Conservation (phyloP, 768 basidiomycete species). For the Xerocomellus amylosporus region DNA sequence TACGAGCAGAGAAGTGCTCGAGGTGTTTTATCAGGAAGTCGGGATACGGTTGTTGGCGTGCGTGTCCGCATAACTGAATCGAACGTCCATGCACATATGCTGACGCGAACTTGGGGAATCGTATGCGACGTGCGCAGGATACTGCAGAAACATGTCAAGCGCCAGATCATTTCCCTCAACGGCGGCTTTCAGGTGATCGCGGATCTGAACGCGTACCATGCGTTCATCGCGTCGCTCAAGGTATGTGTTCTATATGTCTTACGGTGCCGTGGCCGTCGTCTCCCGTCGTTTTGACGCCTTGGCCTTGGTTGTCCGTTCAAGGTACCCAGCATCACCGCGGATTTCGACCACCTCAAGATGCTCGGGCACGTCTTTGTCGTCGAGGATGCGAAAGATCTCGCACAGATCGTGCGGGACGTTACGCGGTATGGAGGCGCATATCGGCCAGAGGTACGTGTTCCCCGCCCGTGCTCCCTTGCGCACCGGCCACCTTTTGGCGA, state of each 20-base stretch:
- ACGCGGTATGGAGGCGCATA: constrained; percentile 94
- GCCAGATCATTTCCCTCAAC: constrained; percentile 91
- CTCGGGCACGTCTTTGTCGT: constrained; percentile 95
- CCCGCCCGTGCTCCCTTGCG: not conserved
- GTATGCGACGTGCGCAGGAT: constrained; percentile 46
- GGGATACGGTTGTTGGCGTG: constrained; percentile 85
- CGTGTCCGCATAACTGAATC: constrained; percentile 27
- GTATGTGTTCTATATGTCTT: constrained; percentile 35
- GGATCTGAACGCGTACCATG: constrained; percentile 91
- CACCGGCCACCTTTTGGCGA: not conserved
- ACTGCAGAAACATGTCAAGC: constrained; percentile 93
- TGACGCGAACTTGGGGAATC: not conserved
- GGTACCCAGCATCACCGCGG: constrained; percentile 78
- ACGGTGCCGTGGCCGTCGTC: not conserved
- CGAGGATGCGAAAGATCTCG: constrained; percentile 92
- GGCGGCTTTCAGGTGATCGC: constrained; percentile 97
- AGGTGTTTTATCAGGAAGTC: constrained; percentile 98
- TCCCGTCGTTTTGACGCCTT: not conserved
- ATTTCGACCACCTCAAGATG: constrained; percentile 96
- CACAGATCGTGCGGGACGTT: constrained; percentile 93
- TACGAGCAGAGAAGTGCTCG: constrained; percentile 92
- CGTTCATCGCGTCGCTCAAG: constrained; percentile 84
- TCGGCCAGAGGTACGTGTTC: constrained; percentile 75
- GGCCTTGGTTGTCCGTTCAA: constrained; percentile 19
- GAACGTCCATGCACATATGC: not conserved